Evolutionary conservation across 139 green algal genomes (phyloP), one percentile per base, ranked within the genome.

Genomic region (Chlamydomonas sphaeroides): DNA sequence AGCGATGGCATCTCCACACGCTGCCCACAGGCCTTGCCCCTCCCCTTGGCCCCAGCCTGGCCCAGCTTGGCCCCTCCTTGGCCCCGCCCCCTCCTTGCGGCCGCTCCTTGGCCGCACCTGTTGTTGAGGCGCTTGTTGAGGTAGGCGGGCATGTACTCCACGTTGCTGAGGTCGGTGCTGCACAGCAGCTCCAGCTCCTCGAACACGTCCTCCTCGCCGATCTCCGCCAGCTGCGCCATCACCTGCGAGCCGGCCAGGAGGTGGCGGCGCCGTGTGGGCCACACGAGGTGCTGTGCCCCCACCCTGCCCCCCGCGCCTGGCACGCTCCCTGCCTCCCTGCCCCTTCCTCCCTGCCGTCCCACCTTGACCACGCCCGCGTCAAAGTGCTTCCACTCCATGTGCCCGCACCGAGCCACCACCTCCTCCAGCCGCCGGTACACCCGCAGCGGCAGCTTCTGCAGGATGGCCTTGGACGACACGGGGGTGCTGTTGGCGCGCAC

Each of bases 101-200:
- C 45, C 45, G 45, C 45, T 53, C 45, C 45, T 14, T n/a, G n/a
- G 45, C 45, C 45, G 11, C 45, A 53, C 45, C 88, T 53, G 84
- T 93, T 93, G 86, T 93, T 93, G 15, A 93, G 87, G 5, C 90
- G 84, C 90, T 93, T 93, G 86, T 93, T 93, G 33, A 93, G 87
- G 77, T 93, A 93, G 23, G 90, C 90, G 4, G 90, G 87, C 87
- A 93, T 91, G 85, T 93, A 90, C 84, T 93, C 87, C 23, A 93
- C 87, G 51, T 85, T 88, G 33, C 67, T 86, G 32, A 93, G 72
- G 84, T 93, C 90, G 59, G 86, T 88, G 39, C 28, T 69, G 53
- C 87, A 48, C 5, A 91, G 79, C 71, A 91, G 79, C 75, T 91
- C 84, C 56, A 93, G 84, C 73, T 93, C 90, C 65, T 91, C 90